Percentiles rank a stretch among this genome's conserved stretches.
Conservation (phyloP, 2,329 filamentous ascomycete species). For the Colletotrichum liaoningense region DNA sequence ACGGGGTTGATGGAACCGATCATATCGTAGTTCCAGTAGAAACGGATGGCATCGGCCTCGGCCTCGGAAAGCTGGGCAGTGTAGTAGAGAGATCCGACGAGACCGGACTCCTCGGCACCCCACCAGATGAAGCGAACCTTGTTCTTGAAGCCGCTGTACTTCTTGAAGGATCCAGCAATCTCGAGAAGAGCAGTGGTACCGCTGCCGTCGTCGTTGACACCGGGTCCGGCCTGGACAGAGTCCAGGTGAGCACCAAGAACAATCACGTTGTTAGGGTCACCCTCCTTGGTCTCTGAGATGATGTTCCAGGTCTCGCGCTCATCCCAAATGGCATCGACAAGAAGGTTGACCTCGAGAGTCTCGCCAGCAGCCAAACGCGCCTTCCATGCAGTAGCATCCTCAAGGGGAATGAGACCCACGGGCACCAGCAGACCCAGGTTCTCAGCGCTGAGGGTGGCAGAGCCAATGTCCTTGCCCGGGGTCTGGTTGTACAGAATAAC, state of each 20-base stretch:
- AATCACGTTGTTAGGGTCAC: conserved; percentile 54
- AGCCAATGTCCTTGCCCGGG: conserved; percentile 53
- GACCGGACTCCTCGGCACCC: conserved; percentile 57
- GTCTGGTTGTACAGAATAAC: conserved; percentile 73
- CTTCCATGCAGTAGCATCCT: conserved; percentile 50
- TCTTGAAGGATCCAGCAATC: conserved; percentile 49
- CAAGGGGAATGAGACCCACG: conserved; percentile 49
- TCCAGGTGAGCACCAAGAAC: conserved; percentile 56
- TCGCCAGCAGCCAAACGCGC: conserved; percentile 47
- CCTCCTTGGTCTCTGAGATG: conserved; percentile 55
- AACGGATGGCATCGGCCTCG: conserved; percentile 66
- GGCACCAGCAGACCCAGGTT: conserved; percentile 50
- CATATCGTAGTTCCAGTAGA: conserved; percentile 81
- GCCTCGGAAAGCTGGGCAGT: conserved; percentile 47
- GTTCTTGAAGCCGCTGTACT: conserved; percentile 53
- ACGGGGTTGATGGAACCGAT: conserved; percentile 60
- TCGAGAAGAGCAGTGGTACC: conserved; percentile 52
- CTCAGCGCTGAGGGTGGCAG: conserved; percentile 64
- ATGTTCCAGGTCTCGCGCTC: conserved; percentile 53
- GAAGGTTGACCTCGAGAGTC: conserved; percentile 46
- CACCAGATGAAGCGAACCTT: conserved; percentile 58
- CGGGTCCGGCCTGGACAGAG: conserved; percentile 51
- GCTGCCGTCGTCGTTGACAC: conserved; percentile 55
- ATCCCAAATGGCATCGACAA: conserved; percentile 52
- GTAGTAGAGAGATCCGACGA: conserved; percentile 57